Percentiles rank a stretch among this genome's conserved stretches.
phyloP scores from a whole-genome alignment of 148 eudicot species.

The Chenopodium suecicum region DNA sequence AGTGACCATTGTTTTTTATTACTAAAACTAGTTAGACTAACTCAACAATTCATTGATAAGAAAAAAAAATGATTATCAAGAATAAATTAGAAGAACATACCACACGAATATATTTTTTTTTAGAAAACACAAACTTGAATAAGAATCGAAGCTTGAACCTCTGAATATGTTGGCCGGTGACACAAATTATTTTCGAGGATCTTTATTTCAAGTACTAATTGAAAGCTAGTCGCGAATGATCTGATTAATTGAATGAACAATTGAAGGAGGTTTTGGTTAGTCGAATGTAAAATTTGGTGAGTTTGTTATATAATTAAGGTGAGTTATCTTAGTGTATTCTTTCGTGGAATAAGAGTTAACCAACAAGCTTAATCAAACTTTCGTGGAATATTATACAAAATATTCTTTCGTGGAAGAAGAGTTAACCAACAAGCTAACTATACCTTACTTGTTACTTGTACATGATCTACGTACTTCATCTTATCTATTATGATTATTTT shows the following conservation, averaged over 20 bases:
- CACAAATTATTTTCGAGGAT: not conserved
- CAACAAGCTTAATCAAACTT: no score
- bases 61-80: not conserved
- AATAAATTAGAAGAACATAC: not conserved
- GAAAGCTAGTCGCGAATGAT: not conserved
- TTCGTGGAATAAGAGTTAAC: not conserved
- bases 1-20: constrained; percentile 15
- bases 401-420: not conserved
- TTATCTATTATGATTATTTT: not conserved
- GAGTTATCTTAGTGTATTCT: not conserved
- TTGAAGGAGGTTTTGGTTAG: not conserved
- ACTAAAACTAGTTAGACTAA: not conserved
- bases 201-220: not conserved
- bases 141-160: not conserved
- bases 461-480: not conserved
- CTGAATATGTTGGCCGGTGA: not conserved
- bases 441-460: constrained; percentile 18
- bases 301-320: not conserved
- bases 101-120: not conserved
- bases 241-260: not conserved
- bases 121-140: not conserved
- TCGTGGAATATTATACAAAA: no score
- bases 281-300: not conserved
- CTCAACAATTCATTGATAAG: not conserved
- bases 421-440: not conserved